A percentile compares a stretch with the other conserved stretches of the same genome.
Evolutionary conservation across 2,329 filamentous ascomycete genomes (phyloP).

Genomic region (Cladophialophora carrionii): DNA sequence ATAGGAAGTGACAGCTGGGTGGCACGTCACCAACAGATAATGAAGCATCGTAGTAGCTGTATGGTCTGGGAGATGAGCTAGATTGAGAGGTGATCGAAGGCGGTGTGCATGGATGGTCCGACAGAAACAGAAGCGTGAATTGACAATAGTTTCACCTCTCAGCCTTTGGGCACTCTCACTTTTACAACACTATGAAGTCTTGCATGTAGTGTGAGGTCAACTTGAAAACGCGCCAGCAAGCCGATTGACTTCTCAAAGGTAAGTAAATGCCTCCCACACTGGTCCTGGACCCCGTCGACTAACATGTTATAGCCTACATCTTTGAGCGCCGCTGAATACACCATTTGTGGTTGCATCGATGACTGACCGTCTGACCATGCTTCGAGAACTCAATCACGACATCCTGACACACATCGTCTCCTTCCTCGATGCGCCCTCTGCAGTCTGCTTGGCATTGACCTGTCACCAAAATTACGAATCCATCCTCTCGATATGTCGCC

Average conservation of each 20-base stretch:
- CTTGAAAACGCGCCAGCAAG: neutral
- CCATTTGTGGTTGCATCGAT: neutral
- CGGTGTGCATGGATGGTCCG: neutral
- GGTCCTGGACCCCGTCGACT: neutral
- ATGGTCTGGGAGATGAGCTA: neutral
- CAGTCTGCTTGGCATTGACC: slow-evolving; percentile 1
- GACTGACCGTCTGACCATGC: neutral
- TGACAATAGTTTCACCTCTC: neutral
- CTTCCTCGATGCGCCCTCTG: slow-evolving; percentile 1
- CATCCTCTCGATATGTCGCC: neutral
- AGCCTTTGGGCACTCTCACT: slow-evolving; percentile 2
- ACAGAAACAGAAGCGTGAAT: slow-evolving; percentile 1
- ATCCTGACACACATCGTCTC: neutral
- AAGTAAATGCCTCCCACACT: neutral
- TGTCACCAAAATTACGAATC: neutral
- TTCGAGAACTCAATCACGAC: neutral
- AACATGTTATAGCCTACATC: neutral
- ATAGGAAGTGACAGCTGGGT: neutral
- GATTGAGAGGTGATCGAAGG: neutral
- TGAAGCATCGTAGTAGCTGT: slow-evolving; percentile 10
- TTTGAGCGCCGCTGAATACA: neutral
- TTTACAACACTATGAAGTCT: neutral
- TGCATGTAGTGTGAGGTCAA: neutral
- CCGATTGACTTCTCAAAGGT: neutral
- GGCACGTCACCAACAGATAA: neutral